Base-by-base conservation (phyloP, 306 rosid genomes). In the Pyrus pyrifolia region DNA sequence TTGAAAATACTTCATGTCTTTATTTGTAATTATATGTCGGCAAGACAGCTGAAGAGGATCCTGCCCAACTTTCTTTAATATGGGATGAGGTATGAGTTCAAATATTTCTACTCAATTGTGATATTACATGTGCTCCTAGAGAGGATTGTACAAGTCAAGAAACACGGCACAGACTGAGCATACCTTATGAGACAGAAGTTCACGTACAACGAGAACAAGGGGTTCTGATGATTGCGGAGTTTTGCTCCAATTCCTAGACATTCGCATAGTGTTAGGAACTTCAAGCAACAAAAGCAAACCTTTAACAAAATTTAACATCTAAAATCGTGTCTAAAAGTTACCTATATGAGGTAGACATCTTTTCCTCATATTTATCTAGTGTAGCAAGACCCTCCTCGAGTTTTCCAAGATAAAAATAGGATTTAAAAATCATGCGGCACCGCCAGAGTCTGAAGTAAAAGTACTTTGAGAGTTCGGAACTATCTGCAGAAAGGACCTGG, bases 321-420 rank as follows among this genome's bases (percentile, higher is more conserved):
- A 55, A 70, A 17, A 3, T 25, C 45, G 19, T 44, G 55, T 65
- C 33, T 68, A 68, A 59, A 18, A 78, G 71, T 80, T 90, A 95
- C 96, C 84, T 84, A 80, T 79, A 81, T 57, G 83, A 72, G 69
- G 79, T 5, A 70, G 91, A 88, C 71, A 86, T 69, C 73, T 72
- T 83, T 78, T 85, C 88, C 81, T 82, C 89, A 80, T 89, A 89
- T 77, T 84, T 87, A 84, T 89, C 97, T 75, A 95, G 78, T 44
- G 77, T 85, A 76, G 93, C 85, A 83, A 95, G 87, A 66, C 99
- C 96, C 69, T 95, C 92, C 72, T 92, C 97, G 76, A 95, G 89
- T 84, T 84, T 95, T 83, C 99, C 99, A 38, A 87, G 79, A 81
- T 87, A 81, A 79, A 89, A 88, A 87, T 83, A 87, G 55, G 93